phyloP scores from a whole-genome alignment of 345 rosid genomes.

The Draba incana region DNA sequence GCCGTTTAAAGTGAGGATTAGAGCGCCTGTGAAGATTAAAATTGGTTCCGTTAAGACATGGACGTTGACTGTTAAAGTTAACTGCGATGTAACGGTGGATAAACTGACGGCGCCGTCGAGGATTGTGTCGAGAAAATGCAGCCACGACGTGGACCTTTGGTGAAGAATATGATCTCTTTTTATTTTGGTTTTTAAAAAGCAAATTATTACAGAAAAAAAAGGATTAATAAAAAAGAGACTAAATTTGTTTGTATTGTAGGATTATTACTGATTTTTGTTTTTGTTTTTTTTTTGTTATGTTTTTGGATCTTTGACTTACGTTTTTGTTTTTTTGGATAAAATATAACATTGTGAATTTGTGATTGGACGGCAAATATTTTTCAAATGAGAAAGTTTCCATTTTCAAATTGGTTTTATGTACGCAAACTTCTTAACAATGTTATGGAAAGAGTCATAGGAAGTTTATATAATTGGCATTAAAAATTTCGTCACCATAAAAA shows the following conservation, averaged over 20 bases:
- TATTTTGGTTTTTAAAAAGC: neutral
- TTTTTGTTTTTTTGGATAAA: conserved; percentile 12
- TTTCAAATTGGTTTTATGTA: neutral
- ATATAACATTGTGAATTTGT: conserved; percentile 34
- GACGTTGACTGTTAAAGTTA: conserved; percentile 62
- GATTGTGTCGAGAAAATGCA: conserved; percentile 56
- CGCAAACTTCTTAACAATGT: neutral
- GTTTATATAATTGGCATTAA: no score
- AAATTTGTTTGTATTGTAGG: conserved; percentile 21
- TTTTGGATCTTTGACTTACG: conserved; percentile 16
- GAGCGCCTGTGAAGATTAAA: conserved; percentile 66
- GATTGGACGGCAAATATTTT: conserved; percentile 23
- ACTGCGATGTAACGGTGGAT: conserved; percentile 78
- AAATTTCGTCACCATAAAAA: no score
- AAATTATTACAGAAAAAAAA: neutral
- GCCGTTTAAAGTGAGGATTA: conserved; percentile 60
- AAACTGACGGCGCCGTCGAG: conserved; percentile 59
- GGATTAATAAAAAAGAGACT: no score
- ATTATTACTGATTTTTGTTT: neutral
- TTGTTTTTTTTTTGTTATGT: neutral
- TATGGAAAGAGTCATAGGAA: neutral
- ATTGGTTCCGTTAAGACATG: conserved; percentile 79
- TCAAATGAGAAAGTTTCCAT: neutral
- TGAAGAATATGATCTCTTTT: conserved; percentile 24
- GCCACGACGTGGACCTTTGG: conserved; percentile 64